phyloP scores from a whole-genome alignment of 2,329 filamentous ascomycete genomes.

The Monosporascus sp. region DNA sequence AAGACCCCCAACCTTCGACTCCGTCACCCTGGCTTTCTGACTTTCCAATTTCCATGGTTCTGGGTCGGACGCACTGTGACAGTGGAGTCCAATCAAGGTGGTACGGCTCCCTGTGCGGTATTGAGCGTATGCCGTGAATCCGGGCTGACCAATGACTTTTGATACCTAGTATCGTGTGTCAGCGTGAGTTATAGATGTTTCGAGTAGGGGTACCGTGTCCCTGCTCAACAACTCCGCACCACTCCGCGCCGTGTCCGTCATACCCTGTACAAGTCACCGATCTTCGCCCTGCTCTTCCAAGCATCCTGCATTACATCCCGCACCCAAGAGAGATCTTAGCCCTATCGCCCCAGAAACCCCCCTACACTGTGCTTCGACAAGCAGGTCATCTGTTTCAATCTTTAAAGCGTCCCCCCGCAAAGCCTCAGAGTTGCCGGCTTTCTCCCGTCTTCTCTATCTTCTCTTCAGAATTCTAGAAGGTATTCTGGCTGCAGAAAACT shows the following conservation, averaged over 20 bases:
- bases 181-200: not conserved
- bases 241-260: not conserved
- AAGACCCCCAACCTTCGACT: not conserved
- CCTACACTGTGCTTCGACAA: slow-evolving; percentile 9
- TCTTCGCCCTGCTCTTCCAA: slow-evolving; percentile 15
- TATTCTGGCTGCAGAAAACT: slow-evolving; percentile 9
- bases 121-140: slow-evolving; percentile 5
- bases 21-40: slow-evolving; percentile 10
- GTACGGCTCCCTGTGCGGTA: slow-evolving; percentile 14
- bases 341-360: slow-evolving; percentile 9
- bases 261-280: slow-evolving; percentile 16
- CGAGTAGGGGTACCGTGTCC: not conserved
- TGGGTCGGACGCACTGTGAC: slow-evolving; percentile 27
- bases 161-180: not conserved
- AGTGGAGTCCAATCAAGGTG: slow-evolving; percentile 11
- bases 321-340: slow-evolving; percentile 13
- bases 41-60: slow-evolving; percentile 16
- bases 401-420: slow-evolving; percentile 9
- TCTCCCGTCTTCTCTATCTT: not conserved
- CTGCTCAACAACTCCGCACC: not conserved
- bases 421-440: slow-evolving; percentile 12
- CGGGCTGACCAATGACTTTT: not conserved
- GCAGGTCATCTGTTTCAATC: slow-evolving; percentile 1
- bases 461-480: slow-evolving; percentile 10
- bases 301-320: slow-evolving; percentile 18